Evolutionary conservation across 2,329 filamentous ascomycete genomes (phyloP).

Genomic region (Helotiales sp.): DNA sequence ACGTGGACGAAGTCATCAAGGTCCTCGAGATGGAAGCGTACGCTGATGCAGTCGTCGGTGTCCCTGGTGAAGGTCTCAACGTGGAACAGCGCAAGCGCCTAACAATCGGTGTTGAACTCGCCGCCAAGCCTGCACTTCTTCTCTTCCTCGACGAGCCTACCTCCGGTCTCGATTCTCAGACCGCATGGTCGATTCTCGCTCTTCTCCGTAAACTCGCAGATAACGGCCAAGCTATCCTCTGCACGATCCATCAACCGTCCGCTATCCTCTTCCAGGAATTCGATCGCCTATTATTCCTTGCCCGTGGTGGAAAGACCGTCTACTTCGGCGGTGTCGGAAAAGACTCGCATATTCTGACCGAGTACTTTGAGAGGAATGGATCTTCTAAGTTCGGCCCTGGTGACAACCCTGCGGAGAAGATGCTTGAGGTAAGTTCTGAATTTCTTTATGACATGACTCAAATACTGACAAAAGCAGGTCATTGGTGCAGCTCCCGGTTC

Average conservation of each 20-base stretch:
- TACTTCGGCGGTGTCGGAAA: slow-evolving; percentile 83
- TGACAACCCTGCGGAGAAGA: slow-evolving; percentile 84
- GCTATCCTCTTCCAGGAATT: slow-evolving; percentile 94
- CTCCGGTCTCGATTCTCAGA: slow-evolving; percentile 90
- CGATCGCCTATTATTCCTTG: slow-evolving; percentile 78
- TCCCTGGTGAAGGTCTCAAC: slow-evolving; percentile 84
- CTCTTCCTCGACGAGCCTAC: slow-evolving; percentile 96
- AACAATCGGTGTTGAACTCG: slow-evolving; percentile 92
- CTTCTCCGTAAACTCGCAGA: slow-evolving; percentile 89
- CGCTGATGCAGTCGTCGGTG: slow-evolving; percentile 88
- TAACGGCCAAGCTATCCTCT: slow-evolving; percentile 90
- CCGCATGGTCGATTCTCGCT: slow-evolving; percentile 89
- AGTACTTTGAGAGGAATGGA: slow-evolving; percentile 78
- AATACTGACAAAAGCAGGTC: slow-evolving; percentile 36
- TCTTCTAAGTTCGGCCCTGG: slow-evolving; percentile 66
- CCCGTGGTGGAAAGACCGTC: slow-evolving; percentile 75
- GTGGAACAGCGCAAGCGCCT: slow-evolving; percentile 75
- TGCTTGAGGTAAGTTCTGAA: slow-evolving; percentile 62
- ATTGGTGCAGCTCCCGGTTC: slow-evolving; percentile 69
- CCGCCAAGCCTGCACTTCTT: slow-evolving; percentile 85
- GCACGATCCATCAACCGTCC: slow-evolving; percentile 96
- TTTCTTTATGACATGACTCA: slow-evolving; percentile 36
- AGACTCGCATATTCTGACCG: slow-evolving; percentile 68
- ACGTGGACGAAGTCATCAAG: slow-evolving; percentile 89
- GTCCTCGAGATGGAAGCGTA: slow-evolving; percentile 89